Evolutionary conservation across 140 eudicot genomes (phyloP).

Genomic region (Anethum foeniculum): DNA sequence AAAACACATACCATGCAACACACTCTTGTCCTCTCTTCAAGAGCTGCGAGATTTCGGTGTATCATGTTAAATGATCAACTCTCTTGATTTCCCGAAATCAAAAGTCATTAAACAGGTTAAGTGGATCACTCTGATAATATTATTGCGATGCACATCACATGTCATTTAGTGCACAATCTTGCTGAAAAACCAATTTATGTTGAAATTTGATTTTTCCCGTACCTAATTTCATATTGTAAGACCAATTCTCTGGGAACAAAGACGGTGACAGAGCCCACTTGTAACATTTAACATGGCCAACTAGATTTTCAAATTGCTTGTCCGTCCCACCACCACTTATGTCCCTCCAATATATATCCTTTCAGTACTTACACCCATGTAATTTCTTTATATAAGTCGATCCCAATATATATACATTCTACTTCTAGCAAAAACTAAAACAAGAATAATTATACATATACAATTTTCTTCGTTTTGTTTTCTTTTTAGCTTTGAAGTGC

Average conservation of each 20-base stretch:
- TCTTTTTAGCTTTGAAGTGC: slow-evolving; percentile 6
- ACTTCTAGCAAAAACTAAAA: slow-evolving; percentile 4
- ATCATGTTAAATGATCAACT: not conserved
- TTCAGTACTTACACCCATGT: slow-evolving; percentile 17
- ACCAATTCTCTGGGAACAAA: slow-evolving; percentile 2
- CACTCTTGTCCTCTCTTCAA: slow-evolving; percentile 13
- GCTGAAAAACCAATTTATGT: not conserved
- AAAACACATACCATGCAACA: slow-evolving; percentile 36
- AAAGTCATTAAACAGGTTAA: not conserved
- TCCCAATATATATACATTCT: slow-evolving; percentile 7
- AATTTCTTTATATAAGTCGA: not conserved
- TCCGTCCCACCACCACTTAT: slow-evolving; percentile 39
- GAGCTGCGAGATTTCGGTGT: slow-evolving; percentile 18
- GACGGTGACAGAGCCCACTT: not conserved
- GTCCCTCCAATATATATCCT: slow-evolving; percentile 24
- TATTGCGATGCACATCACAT: not conserved
- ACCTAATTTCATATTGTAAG: not conserved
- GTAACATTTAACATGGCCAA: not conserved
- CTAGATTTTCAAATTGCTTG: slow-evolving; percentile 15
- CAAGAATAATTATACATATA: not conserved
- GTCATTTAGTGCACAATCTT: not conserved
- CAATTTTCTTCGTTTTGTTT: slow-evolving; percentile 3
- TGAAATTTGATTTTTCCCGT: too few species aligned
- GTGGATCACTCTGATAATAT: not conserved
- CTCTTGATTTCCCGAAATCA: not conserved